Evolutionary conservation across 2,329 filamentous ascomycete species (phyloP), one percentile per base, ranked within the genome.

Genomic region (Epichloe amarillans): DNA sequence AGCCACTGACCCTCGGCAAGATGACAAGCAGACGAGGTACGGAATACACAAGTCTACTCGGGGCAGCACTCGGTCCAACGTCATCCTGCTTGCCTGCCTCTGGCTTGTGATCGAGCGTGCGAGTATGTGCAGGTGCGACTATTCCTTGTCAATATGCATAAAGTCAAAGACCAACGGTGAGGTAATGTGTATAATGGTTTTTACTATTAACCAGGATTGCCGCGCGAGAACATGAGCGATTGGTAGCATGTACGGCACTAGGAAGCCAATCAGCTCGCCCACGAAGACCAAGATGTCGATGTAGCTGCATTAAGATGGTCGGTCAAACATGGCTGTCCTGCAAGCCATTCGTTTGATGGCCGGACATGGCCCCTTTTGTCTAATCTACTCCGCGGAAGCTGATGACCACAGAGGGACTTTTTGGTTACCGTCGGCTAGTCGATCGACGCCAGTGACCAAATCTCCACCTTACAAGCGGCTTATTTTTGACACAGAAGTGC

Each of bases 251-350:
- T 15, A 39, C 23, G 35, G n/a, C 33, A 42, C n/a, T 41, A 35
- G 21, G 48, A 50, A 36, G 49, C 37, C 42, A 41, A 35, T 46
- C 49, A 30, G 8, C 10, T 47, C 44, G 49, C n/a, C 44, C 37
- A 42, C 37, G 26, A 36, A 23, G 44, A 40, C 37, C 5, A 23
- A 43, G 19, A 39, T 41, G 43, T 39, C 43, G 43, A 23, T 42
- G 26, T 47, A 43, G 49, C 8, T 26, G 43, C 26, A 35, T 50
- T 50, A 23, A 42, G 26, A 43, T 30, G 43, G 37, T 42, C 38
- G 42, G 30, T 45, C 49, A 38, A 42, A 17, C 43, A 14, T 4
- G 8, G 49, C 42, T 35, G 10, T 10, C 49, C 26, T 42, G 15
- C 37, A 12, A 42, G 46, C 19, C 46, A 19, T 37, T 21, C n/a